Conservation (phyloP, 805 yeast species). For the Zygoascus bituminiphila region DNA sequence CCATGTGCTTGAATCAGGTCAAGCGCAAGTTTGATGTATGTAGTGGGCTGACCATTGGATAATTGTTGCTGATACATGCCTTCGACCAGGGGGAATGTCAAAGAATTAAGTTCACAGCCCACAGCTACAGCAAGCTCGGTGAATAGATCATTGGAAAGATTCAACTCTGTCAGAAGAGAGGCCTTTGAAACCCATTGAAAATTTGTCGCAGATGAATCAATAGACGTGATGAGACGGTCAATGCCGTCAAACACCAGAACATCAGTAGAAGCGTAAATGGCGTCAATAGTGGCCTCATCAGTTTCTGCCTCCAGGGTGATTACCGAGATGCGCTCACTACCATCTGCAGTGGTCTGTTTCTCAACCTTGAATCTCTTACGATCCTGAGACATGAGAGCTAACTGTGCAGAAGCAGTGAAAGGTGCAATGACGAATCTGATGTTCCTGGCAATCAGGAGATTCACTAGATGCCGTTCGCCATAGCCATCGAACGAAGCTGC, state of each 20-base stretch:
- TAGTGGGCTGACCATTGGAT: slow-evolving; percentile 16
- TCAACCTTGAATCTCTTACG: neutral
- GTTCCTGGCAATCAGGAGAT: slow-evolving; percentile 44
- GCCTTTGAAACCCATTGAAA: slow-evolving; percentile 58
- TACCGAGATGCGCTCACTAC: neutral
- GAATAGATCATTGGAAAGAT: slow-evolving; percentile 55
- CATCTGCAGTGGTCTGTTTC: neutral
- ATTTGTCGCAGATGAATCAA: slow-evolving; percentile 45
- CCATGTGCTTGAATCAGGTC: slow-evolving; percentile 24
- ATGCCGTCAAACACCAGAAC: slow-evolving; percentile 47
- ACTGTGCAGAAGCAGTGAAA: slow-evolving; percentile 68
- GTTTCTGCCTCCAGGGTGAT: slow-evolving; percentile 3
- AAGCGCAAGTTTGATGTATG: slow-evolving; percentile 20
- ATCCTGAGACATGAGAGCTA: slow-evolving; percentile 50
- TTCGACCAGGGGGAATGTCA: slow-evolving; percentile 44
- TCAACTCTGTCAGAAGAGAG: slow-evolving; percentile 51
- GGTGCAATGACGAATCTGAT: slow-evolving; percentile 75
- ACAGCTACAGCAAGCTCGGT: slow-evolving; percentile 68
- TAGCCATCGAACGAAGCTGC: slow-evolving; percentile 2
- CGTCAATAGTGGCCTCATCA: slow-evolving; percentile 51
- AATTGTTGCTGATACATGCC: slow-evolving; percentile 14
- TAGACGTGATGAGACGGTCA: slow-evolving; percentile 62
- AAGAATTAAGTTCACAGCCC: slow-evolving; percentile 70
- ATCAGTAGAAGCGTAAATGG: slow-evolving; percentile 81
- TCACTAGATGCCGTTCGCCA: slow-evolving; percentile 40